Base-by-base conservation (phyloP, 2,329 filamentous ascomycete genomes). In the Aureobasidium zeae region DNA sequence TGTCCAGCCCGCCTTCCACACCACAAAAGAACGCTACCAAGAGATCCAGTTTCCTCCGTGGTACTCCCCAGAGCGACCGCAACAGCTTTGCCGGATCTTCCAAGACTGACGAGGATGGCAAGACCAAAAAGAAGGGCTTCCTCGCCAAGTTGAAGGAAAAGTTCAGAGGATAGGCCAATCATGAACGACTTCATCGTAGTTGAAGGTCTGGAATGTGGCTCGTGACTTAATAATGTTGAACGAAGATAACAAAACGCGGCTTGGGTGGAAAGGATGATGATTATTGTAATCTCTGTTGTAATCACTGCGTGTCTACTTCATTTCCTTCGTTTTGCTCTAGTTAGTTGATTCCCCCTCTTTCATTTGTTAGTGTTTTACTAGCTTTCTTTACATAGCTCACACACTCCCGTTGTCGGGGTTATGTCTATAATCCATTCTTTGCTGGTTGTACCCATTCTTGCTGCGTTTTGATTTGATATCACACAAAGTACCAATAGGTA, bases 121-220 rank as follows among this genome's bases (percentile, higher is more conserved):
- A 68, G 62, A 67, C 68, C 57, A 69, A 68, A 61, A 62, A 67
- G 55, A 62, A 62, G 36, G 64, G 63, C 43, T 61, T 71, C 54
- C 70, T 71, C 48, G 63, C 63, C 51, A 68, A 64, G 58, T 50
- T 72, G 48, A 70, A 70, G 64, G 67, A 69, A 46, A 69, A 68
- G 62, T 57, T 71, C 49, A 56, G 55, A 49, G 50, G 54, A 33
- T 56, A 50, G 46, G 41, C 13, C 1, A 20, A 16, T 25, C 16
- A 19, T 9, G 16, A 9, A 22, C 22, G 21, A 29, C 15, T 31
- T 16, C 16, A 16, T 17, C 29, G 5, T 4, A 8, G 9, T 13
- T 31, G 13, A 31, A 8, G 13, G 29, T 16, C 29, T 6, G n/a
- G n/a, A n/a, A n/a, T n/a, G n/a, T n/a, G n/a, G n/a, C n/a, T 11